Conservation (phyloP, 352 stramenopile genomes). For the Phytophthora aleatoria region DNA sequence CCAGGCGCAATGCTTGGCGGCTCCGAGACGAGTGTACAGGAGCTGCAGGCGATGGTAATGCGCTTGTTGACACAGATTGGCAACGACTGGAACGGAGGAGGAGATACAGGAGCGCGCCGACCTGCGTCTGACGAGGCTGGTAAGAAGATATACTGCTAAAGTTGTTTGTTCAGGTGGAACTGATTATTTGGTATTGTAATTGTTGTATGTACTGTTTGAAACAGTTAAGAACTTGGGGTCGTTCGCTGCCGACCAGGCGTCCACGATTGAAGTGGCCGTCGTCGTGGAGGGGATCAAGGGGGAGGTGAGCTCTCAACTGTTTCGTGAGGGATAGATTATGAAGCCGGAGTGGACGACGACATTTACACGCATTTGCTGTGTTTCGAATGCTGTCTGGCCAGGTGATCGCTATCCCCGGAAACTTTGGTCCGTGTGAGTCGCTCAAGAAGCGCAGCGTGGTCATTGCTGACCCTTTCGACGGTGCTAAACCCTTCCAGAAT, state of each 20-base stretch:
- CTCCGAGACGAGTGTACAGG: slow-evolving; percentile 31
- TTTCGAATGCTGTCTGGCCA: slow-evolving; percentile 15
- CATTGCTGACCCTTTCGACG: slow-evolving; percentile 67
- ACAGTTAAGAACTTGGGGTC: slow-evolving; percentile 63
- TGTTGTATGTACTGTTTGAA: neutral
- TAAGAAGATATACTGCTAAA: slow-evolving; percentile 14
- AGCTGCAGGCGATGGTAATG: slow-evolving; percentile 53
- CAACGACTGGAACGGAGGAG: slow-evolving; percentile 36
- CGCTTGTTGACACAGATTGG: slow-evolving; percentile 41
- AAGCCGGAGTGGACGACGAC: neutral
- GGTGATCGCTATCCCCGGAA: slow-evolving; percentile 73
- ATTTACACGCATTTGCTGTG: neutral
- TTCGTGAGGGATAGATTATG: neutral
- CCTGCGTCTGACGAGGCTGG: slow-evolving; percentile 61
- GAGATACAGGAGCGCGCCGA: slow-evolving; percentile 35
- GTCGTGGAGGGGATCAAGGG: slow-evolving; percentile 74
- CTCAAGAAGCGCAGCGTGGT: slow-evolving; percentile 45
- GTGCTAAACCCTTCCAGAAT: slow-evolving; percentile 50
- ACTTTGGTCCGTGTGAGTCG: slow-evolving; percentile 79
- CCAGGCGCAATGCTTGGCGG: neutral
- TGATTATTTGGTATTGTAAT: slow-evolving; percentile 6
- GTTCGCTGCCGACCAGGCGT: slow-evolving; percentile 71
- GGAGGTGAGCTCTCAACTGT: slow-evolving; percentile 42
- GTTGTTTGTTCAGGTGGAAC: slow-evolving; percentile 1
- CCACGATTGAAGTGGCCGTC: slow-evolving; percentile 72